Conservation (phyloP, 108 stramenopile species). For the Hondaea fermentalgiana region DNA sequence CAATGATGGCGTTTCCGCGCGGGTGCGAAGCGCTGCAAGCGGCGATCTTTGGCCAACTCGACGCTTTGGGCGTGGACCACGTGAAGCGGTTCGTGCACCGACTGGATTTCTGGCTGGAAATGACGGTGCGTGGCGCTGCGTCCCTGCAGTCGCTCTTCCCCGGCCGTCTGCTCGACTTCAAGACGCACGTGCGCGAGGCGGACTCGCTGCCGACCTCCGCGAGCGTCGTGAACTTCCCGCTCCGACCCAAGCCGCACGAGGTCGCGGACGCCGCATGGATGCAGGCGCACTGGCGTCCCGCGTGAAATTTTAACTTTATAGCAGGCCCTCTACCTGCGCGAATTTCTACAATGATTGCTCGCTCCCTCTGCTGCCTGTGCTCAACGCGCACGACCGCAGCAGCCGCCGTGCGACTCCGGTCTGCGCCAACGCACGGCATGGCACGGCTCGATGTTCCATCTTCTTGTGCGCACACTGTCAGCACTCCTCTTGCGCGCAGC, state of each 20-base stretch:
- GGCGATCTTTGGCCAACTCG: constrained; percentile 14
- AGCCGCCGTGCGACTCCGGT: no score
- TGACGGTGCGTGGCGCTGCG: constrained; percentile 16
- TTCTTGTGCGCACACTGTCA: no score
- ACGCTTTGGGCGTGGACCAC: not conserved
- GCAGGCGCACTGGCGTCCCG: not conserved
- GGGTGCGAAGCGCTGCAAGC: not conserved
- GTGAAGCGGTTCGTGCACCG: constrained; percentile 29
- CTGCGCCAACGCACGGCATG: no score
- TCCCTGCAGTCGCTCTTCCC: constrained; percentile 22
- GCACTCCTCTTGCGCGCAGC: no score
- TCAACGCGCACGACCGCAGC: no score
- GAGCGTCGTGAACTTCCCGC: constrained; percentile 35
- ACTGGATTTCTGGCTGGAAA: constrained; percentile 44
- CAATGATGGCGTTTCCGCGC: constrained; percentile 27
- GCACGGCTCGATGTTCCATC: no score
- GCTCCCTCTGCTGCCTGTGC: no score
- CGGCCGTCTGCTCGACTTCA: constrained; percentile 36
- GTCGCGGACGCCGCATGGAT: constrained; percentile 18
- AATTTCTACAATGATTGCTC: no score
- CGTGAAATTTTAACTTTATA: no score
- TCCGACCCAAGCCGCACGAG: constrained; percentile 38
- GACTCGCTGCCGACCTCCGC: not conserved
- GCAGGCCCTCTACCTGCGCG: no score
- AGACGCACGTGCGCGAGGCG: not conserved